A percentile compares a stretch with the other conserved stretches of the same genome.
Evolutionary conservation across 148 eudicot genomes (phyloP).

Genomic region (Rheum nobile): DNA sequence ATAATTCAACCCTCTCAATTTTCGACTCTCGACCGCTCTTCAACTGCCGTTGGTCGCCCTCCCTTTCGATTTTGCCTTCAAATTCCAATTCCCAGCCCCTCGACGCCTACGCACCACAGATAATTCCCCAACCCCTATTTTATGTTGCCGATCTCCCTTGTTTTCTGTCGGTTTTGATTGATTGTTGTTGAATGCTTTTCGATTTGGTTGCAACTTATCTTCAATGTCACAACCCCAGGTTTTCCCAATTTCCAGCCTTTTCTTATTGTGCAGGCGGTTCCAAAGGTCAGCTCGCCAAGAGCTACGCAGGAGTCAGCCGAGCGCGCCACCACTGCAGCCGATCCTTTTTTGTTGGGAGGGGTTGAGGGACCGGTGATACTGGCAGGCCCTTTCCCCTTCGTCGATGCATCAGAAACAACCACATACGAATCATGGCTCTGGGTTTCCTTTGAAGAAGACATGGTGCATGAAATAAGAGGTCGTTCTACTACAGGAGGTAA

Average conservation of each 20-base stretch:
- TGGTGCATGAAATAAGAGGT: too few species aligned
- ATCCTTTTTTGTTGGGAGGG: too few species aligned
- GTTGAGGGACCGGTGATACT: too few species aligned
- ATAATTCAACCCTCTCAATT: neutral
- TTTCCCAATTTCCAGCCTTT: neutral
- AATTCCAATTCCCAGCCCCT: neutral
- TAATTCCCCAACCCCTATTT: neutral
- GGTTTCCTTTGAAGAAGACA: too few species aligned
- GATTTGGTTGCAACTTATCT: neutral
- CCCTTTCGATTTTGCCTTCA: neutral
- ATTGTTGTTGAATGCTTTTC: constrained; percentile 1
- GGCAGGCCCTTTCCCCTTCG: too few species aligned
- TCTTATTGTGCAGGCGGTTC: too few species aligned
- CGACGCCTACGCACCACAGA: constrained; percentile 6
- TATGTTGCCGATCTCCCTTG: neutral
- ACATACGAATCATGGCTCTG: too few species aligned
- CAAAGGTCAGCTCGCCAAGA: too few species aligned
- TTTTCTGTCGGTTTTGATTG: neutral
- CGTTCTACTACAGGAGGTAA: too few species aligned
- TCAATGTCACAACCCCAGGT: constrained; percentile 5
- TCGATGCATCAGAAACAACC: too few species aligned
- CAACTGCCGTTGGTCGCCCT: neutral
- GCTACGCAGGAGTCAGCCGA: too few species aligned
- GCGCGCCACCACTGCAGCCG: too few species aligned
- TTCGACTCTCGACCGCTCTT: neutral